These are phyloP conservation scores for Fraxinus xanthoxyloides DNA, from an alignment of 305 asterid species.

Conservation along the genomic window DNA sequence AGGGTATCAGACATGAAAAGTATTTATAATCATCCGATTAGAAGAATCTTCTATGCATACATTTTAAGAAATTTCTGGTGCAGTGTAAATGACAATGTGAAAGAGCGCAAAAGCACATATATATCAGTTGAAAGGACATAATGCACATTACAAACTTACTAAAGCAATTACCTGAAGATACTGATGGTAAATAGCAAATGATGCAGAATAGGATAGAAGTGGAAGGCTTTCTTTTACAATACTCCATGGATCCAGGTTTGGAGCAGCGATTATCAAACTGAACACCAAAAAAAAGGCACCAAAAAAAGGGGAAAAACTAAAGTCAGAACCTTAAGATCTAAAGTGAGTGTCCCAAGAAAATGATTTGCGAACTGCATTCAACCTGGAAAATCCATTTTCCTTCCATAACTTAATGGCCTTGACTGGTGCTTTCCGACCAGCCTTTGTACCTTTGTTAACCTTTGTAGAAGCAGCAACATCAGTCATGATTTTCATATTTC, in stretches of 20 bases:
- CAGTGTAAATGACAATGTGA: not conserved
- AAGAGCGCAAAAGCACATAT: not conserved
- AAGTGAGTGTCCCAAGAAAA: not conserved
- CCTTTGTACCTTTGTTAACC: conserved; percentile 42
- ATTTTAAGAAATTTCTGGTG: not conserved
- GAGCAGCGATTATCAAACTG: conserved; percentile 89
- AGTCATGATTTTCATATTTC: conserved; percentile 32
- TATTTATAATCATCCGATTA: not conserved
- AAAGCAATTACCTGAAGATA: conserved; percentile 62
- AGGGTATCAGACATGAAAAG: not conserved
- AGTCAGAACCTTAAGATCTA: conserved; percentile 7
- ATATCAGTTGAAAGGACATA: not conserved
- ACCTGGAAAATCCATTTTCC: conserved; percentile 94
- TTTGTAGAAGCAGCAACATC: conserved; percentile 40
- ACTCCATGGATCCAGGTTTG: conserved; percentile 72
- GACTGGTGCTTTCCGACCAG: conserved; percentile 70
- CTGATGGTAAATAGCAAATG: conserved; percentile 85
- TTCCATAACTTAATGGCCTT: conserved; percentile 65
- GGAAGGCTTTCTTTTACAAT: conserved; percentile 69
- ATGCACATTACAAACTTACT: conserved; percentile 2
- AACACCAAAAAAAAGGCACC: not conserved
- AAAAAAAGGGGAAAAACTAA: not conserved
- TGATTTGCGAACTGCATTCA: conserved; percentile 4
- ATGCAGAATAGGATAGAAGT: conserved; percentile 78
- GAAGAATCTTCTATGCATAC: not conserved